Evolutionary conservation across 495 filamentous ascomycete species (phyloP), one percentile per base, ranked within the genome.

Genomic region (Parathielavia hyrcaniae): DNA sequence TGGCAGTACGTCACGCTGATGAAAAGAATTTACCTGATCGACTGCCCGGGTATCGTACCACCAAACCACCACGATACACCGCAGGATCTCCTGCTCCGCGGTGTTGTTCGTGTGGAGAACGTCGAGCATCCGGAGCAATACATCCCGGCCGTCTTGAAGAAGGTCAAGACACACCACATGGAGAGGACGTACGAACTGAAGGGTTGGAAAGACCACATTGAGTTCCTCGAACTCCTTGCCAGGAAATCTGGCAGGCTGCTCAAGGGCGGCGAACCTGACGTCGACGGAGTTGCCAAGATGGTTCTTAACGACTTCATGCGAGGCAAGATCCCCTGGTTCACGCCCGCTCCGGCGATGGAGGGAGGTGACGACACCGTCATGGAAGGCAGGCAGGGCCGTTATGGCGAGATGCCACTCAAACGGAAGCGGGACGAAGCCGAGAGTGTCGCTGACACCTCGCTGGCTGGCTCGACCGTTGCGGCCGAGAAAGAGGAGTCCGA

Each of bases 261-360:
- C 32, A 89, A 88, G 66, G 91, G 88, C 57, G 93, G 93, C 11
- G 93, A 97, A 71, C 86, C 90, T 14, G 93, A 97, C 71, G 71
- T 95, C 55, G 91, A 96, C 66, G 90, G 89, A 62, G 90, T 95
- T 41, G 91, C 91, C 16, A 96, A 96, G 72, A 95, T 93, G 61
- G 88, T 96, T 0, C 75, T 96, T 64, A 95, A 96, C 67, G 93
- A 98, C 63, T 97, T 97, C 64, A 81, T 97, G 59, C 74, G 93
- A 50, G 93, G 93, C 35, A 97, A 96, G 71, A 83, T 96, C 19
- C 93, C 93, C 8, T 98, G 93, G 93, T 98, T 88, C 67, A 92
- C 88, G 5, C 84, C 88, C 16, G 85, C 90, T 9, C 93, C 93
- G 16, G 68, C 81, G 9, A 67, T 72, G 30, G 80, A 82, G 61